Evolutionary conservation across 768 basidiomycete species (phyloP).

Genomic region (Paxillus ammoniavirescens): DNA sequence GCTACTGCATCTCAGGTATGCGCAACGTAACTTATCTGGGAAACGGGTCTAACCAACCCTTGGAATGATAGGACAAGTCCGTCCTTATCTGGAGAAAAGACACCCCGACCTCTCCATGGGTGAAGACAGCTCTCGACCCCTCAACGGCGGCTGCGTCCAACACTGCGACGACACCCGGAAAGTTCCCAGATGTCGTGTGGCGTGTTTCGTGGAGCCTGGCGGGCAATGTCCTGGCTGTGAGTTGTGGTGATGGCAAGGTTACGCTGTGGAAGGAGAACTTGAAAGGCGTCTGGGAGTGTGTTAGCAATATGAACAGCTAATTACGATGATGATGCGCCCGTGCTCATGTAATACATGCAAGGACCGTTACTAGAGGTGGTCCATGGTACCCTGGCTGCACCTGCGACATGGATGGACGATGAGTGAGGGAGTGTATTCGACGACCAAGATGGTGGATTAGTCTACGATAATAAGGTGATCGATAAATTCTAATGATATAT

Average conservation of each 20-base stretch:
- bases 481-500: neutral
- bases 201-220: conserved; percentile 98
- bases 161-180: conserved; percentile 54
- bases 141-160: conserved; percentile 47
- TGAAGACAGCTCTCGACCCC: conserved; percentile 77
- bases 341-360: too few species aligned
- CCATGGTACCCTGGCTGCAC: too few species aligned
- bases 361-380: too few species aligned
- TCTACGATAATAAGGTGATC: too few species aligned
- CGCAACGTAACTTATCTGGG: neutral
- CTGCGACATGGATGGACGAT: too few species aligned
- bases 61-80: conserved; percentile 60
- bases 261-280: conserved; percentile 98
- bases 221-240: conserved; percentile 93
- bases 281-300: conserved; percentile 94
- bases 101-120: conserved; percentile 69
- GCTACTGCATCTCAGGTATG: conserved; percentile 89
- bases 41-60: neutral
- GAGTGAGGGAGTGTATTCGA: too few species aligned
- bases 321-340: too few species aligned
- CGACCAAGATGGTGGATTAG: too few species aligned
- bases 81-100: conserved; percentile 94
- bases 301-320: conserved; percentile 90
- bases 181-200: conserved; percentile 98
- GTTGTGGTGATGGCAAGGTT: conserved; percentile 97